phyloP scores from a whole-genome alignment of 148 eudicot genomes.

The Vaccinium corymbosum region DNA sequence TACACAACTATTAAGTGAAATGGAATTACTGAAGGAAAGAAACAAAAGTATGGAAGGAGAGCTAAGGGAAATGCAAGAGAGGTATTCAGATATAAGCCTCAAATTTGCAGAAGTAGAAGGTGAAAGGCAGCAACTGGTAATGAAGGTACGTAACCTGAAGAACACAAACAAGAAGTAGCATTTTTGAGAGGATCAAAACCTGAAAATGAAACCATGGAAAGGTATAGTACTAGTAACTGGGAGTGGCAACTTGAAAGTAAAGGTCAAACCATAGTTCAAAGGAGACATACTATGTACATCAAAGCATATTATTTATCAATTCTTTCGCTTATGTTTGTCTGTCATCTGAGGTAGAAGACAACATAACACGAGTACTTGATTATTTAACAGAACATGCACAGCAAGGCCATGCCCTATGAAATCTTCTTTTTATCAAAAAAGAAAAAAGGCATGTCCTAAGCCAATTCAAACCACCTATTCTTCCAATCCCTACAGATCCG shows the following conservation, averaged over 20 bases:
- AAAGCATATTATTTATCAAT: conserved; percentile 4
- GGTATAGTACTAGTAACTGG: background rate
- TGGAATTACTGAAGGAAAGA: conserved; percentile 52
- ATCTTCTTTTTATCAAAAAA: too few species aligned
- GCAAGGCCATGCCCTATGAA: background rate
- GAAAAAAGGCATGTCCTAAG: background rate
- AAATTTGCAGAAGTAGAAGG: conserved; percentile 99
- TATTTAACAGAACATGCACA: background rate
- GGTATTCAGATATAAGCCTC: conserved; percentile 89
- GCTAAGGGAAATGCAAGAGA: conserved; percentile 82
- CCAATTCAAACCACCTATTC: background rate
- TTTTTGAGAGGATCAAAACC: background rate
- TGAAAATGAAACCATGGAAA: background rate
- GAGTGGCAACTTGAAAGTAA: background rate
- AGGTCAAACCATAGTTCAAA: conserved; percentile 1
- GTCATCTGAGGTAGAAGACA: background rate
- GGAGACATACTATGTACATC: conserved; percentile 1
- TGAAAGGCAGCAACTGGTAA: conserved; percentile 85
- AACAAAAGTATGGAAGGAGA: conserved; percentile 18
- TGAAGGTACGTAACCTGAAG: conserved; percentile 57
- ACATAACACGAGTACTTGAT: background rate
- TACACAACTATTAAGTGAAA: conserved; percentile 41
- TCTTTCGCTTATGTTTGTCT: background rate
- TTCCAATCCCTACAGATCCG: background rate
- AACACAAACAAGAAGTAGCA: conserved; percentile 43